Conservation (phyloP, 768 basidiomycete genomes). For the Tricholoma furcatifolium region DNA sequence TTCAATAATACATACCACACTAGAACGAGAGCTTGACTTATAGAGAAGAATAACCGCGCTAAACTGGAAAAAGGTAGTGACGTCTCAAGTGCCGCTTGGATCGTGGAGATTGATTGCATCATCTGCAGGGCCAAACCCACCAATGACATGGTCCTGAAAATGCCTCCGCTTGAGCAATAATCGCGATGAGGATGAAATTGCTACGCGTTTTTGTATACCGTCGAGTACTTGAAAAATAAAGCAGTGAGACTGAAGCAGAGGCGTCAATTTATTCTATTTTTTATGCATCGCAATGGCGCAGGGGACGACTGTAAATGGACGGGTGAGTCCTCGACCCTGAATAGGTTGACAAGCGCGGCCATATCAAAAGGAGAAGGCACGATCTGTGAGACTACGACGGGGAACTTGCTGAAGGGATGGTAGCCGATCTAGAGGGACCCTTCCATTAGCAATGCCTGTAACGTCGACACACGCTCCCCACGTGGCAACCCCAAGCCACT, state of each 20-base stretch:
- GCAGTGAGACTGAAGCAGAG: too few species aligned
- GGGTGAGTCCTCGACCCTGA: constrained; percentile 2
- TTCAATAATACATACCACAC: not conserved
- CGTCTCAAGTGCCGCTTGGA: too few species aligned
- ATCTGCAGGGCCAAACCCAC: not conserved
- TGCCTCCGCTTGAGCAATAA: too few species aligned
- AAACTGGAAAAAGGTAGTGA: not conserved
- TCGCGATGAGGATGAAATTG: too few species aligned
- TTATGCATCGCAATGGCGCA: too few species aligned
- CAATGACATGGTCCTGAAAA: too few species aligned
- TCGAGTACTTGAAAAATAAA: too few species aligned
- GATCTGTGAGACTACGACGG: constrained; percentile 1
- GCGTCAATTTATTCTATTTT: too few species aligned
- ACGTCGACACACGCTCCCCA: not conserved
- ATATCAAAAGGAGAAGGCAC: constrained; percentile 14
- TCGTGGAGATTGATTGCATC: constrained; percentile 6
- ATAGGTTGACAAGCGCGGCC: not conserved
- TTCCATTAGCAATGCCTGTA: not conserved
- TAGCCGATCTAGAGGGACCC: constrained; percentile 8
- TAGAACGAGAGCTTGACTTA: not conserved
- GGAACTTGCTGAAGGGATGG: not conserved
- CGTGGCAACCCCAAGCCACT: constrained; percentile 3
- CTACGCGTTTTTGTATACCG: too few species aligned
- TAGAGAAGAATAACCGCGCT: not conserved
- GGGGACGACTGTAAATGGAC: not conserved